Evolutionary conservation across 2,329 filamentous ascomycete species (phyloP), one percentile per base, ranked within the genome.

Genomic region (Monosporascus sp.): DNA sequence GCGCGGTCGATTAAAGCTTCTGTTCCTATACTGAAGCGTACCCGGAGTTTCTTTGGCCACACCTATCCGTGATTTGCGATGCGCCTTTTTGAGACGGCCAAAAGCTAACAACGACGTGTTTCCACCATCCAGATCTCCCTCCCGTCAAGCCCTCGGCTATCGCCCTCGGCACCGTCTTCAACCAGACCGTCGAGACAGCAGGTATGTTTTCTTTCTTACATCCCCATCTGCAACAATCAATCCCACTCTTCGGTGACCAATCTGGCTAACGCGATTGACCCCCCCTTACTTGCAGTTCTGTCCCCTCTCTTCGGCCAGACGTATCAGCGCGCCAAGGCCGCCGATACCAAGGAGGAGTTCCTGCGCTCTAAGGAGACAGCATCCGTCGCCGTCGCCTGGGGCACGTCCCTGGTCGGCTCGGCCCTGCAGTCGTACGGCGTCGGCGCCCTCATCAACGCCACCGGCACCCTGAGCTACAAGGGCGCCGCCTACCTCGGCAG

Each of bases 81-180:
- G 9, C 27, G n/a, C 27, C 27, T 31, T 31, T 31, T 31, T 5
- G 11, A 11, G 9, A 11, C 27, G 27, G 27, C 27, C 27, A 31
- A 11, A 31, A 11, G 27, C 9, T 31, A 5, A 31, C 27, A 31
- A 11, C 27, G 27, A 11, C 27, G 27, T 31, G 27, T 11, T 27
- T 25, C 43, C 45, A 43, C 36, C 35, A 27, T 38, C 25, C 54
- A 83, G 80, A 83, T 68, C 77, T 85, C 36, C 81, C 81, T 60
- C 71, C 92, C 63, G 94, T 99, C 70, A 97, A 97, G 87, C 94
- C 94, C 65, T 97, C 92, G 70, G 93, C 94, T 68, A 96, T 99
- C 70, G 94, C 93, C 69, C 85, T 97, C 68, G 94, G 94, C 76
- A 94, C 92, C 59, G 77, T 91, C 74, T 99, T 97, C 86, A 97